These are phyloP conservation scores for Nannizziopsis arthrosporioides DNA, from an alignment of 2,329 filamentous ascomycete genomes.

Conservation along the genomic window DNA sequence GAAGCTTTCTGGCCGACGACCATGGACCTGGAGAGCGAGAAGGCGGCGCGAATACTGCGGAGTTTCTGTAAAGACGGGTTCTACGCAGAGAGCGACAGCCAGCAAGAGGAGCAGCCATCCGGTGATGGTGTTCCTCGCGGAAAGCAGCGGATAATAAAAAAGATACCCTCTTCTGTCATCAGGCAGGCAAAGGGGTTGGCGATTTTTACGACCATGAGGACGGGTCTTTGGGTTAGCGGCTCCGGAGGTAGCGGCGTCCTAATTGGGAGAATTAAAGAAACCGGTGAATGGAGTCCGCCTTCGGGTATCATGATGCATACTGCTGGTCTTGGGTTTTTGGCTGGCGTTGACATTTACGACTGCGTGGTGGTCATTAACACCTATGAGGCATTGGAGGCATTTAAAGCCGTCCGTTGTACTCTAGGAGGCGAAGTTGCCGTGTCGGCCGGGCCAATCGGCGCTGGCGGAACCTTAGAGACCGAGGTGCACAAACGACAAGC, in stretches of 20 bases:
- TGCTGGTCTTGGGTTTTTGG: slow-evolving; percentile 73
- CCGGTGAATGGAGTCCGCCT: slow-evolving; percentile 83
- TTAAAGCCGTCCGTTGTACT: slow-evolving; percentile 66
- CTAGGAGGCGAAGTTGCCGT: slow-evolving; percentile 71
- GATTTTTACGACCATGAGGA: slow-evolving; percentile 92
- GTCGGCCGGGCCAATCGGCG: slow-evolving; percentile 62
- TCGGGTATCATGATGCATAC: slow-evolving; percentile 87
- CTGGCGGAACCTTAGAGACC: slow-evolving; percentile 61
- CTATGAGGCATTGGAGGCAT: slow-evolving; percentile 68
- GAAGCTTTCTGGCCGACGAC: slow-evolving; percentile 80
- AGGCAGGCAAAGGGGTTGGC: slow-evolving; percentile 80
- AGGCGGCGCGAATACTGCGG: slow-evolving; percentile 76
- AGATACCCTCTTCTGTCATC: slow-evolving; percentile 77
- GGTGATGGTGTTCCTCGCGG: slow-evolving; percentile 44
- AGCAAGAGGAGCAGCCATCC: slow-evolving; percentile 22
- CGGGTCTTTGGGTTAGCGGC: slow-evolving; percentile 80
- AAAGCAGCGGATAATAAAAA: slow-evolving; percentile 58
- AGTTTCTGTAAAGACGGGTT: slow-evolving; percentile 80
- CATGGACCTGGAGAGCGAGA: slow-evolving; percentile 80
- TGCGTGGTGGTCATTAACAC: slow-evolving; percentile 90
- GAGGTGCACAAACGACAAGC: slow-evolving; percentile 56
- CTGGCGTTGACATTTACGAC: slow-evolving; percentile 90
- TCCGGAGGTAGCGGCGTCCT: slow-evolving; percentile 83
- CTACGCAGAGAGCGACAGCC: slow-evolving; percentile 48
- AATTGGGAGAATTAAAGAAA: slow-evolving; percentile 62